Conservation (phyloP, 345 rosid species). For the Aegle marmelos region DNA sequence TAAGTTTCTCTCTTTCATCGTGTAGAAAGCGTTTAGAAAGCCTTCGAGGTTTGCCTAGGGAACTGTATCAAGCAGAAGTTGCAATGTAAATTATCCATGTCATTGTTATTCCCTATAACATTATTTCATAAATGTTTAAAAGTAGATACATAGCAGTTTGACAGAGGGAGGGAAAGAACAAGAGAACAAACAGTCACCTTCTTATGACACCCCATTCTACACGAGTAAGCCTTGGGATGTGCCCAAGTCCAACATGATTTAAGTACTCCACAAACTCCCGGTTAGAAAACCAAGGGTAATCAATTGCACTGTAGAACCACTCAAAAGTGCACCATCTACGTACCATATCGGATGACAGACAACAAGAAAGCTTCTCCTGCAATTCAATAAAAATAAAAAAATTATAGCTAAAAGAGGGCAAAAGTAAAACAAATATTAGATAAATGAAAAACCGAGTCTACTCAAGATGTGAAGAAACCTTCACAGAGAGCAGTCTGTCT, state of each 20-base stretch:
- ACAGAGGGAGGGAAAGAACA: background rate
- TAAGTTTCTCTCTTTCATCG: slow-evolving; percentile 87
- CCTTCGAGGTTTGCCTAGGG: slow-evolving; percentile 97
- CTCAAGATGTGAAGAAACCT: slow-evolving; percentile 28
- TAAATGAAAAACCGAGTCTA: background rate
- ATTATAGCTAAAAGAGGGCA: background rate
- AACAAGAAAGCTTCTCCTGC: slow-evolving; percentile 71
- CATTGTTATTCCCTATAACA: background rate
- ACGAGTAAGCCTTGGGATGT: slow-evolving; percentile 88
- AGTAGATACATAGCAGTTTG: background rate
- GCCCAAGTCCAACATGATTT: slow-evolving; percentile 92
- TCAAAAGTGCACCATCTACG: slow-evolving; percentile 89
- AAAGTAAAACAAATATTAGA: background rate
- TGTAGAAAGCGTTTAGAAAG: slow-evolving; percentile 76
- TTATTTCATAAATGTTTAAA: background rate
- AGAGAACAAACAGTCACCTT: slow-evolving; percentile 40
- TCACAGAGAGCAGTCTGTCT: slow-evolving; percentile 33
- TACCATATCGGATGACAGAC: slow-evolving; percentile 57
- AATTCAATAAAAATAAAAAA: slow-evolving; percentile 20
- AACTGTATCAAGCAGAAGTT: slow-evolving; percentile 49
- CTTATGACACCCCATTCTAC: slow-evolving; percentile 99
- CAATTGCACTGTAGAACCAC: slow-evolving; percentile 96
- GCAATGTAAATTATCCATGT: slow-evolving; percentile 11
- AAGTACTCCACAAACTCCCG: slow-evolving; percentile 93
- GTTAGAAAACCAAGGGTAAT: slow-evolving; percentile 96